A percentile compares a stretch with the other conserved stretches of the same genome.
Evolutionary conservation across 768 basidiomycete genomes (phyloP).

Genomic region (Postia placenta): DNA sequence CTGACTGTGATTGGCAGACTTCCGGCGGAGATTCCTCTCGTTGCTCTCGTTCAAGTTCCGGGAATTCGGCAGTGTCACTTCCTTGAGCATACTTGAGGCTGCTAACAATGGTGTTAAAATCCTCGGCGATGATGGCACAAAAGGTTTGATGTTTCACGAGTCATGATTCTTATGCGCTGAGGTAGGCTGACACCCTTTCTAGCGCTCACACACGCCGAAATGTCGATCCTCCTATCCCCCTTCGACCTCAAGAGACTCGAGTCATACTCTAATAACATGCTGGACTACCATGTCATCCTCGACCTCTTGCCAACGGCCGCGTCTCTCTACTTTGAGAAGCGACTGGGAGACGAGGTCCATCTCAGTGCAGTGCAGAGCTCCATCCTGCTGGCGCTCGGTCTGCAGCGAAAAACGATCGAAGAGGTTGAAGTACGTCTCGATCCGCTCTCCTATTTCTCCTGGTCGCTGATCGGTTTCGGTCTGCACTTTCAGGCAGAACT

Average conservation of each 20-base stretch:
- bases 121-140: constrained; percentile 31
- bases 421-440: constrained; percentile 65
- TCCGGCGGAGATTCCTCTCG: constrained; percentile 83
- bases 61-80: constrained; percentile 85
- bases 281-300: constrained; percentile 94
- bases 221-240: constrained; percentile 67
- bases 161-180: not conserved
- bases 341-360: constrained; percentile 55
- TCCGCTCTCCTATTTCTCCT: not conserved
- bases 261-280: constrained; percentile 91
- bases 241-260: constrained; percentile 96
- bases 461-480: not conserved
- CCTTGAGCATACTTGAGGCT: constrained; percentile 85
- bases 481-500: constrained; percentile 55
- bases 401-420: constrained; percentile 87
- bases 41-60: constrained; percentile 92
- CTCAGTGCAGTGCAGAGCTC: constrained; percentile 89
- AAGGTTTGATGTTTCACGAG: constrained; percentile 23
- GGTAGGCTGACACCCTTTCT: constrained; percentile 32
- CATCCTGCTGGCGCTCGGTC: constrained; percentile 81
- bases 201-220: constrained; percentile 45
- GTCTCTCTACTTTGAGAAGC: constrained; percentile 77
- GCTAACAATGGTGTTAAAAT: constrained; percentile 56
- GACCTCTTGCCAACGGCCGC: constrained; percentile 84
- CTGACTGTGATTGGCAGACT: constrained; percentile 48